Evolutionary conservation across 2,329 filamentous ascomycete genomes (phyloP), one percentile per base, ranked within the genome.

Genomic region (Botrytis porri): DNA sequence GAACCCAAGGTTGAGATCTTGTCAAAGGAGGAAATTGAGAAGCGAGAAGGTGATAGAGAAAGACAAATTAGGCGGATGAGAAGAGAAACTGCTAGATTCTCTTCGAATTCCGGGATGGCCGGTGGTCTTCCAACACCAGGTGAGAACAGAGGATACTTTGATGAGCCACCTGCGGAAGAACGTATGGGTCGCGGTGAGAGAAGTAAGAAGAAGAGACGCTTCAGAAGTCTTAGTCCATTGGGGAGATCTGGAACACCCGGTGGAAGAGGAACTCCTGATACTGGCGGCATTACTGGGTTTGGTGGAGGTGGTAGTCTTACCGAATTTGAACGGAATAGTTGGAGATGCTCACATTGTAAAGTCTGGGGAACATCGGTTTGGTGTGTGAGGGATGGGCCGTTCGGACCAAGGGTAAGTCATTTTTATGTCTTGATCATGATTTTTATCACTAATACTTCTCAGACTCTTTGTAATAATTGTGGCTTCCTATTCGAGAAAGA

Each of bases 1-100:
- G 92, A 94, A 80, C 92, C 93, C 10, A 93, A 93, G 84, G 86
- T 96, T 14, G 93, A 95, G 81, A 86, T 88, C 0, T 84, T 99
- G 3, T 95, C 92, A 57, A 97, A 97, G 78, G 96, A 99, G 78
- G 96, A 99, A 80, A 98, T 99, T 71, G 96, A 99, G 83, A 97
- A 97, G 84, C 89, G 96, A 41, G 96, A 99, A 82, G 94, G 94
- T 69, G 96, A 99, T 80, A 89, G 96, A 60, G 96, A 99, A 82
- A 87, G 96, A 72, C 94, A 98, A 82, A 92, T 98, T 57, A 88
- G 96, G 73, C 88, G 96, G 74, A 84, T 98, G 75, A 88, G 96
- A 72, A 88, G 96, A 80, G 96, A 99, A 82, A 98, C 95, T 16
- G 95, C 95, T 1, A 88, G 94, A 39, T 97, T 98, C 81, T 96